Evolutionary conservation across 139 green algal species (phyloP).

Genomic region (Chlamydomonas eustigma): DNA sequence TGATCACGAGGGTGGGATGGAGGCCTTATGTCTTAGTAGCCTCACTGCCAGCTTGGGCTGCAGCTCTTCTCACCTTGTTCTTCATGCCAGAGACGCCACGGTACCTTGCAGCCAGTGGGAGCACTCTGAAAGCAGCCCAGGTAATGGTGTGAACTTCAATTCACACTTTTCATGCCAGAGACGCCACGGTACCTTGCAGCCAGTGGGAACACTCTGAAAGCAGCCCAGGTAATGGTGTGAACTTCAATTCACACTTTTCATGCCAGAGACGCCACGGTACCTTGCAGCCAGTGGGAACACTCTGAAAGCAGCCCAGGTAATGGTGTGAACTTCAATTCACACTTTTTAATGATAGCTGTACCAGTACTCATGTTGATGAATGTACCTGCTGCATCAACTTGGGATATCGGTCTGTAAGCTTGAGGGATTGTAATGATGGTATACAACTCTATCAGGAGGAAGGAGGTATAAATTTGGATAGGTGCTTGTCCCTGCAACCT

Average conservation of each 20-base stretch:
- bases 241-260: neutral
- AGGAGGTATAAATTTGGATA: no score
- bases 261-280: conserved; percentile 44
- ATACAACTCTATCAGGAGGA: no score
- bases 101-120: conserved; percentile 35
- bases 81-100: conserved; percentile 43
- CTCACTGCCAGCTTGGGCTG: conserved; percentile 27
- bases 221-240: conserved; percentile 26
- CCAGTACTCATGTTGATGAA: no score
- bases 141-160: conserved; percentile 14
- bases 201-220: conserved; percentile 23
- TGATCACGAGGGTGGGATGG: conserved; percentile 40
- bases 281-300: conserved; percentile 29
- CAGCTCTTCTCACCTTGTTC: neutral
- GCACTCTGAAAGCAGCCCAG: conserved; percentile 21
- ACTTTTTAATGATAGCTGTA: no score
- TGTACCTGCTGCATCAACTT: no score
- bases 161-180: conserved; percentile 31
- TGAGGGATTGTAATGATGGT: no score
- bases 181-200: conserved; percentile 37
- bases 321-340: neutral
- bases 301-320: conserved; percentile 30
- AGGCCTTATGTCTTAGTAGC: conserved; percentile 37
- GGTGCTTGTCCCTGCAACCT: no score
- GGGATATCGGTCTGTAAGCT: no score